A percentile compares a stretch with the other conserved stretches of the same genome.
Conservation (phyloP, 2,329 filamentous ascomycete genomes). For the Trichophyton benhamiae region DNA sequence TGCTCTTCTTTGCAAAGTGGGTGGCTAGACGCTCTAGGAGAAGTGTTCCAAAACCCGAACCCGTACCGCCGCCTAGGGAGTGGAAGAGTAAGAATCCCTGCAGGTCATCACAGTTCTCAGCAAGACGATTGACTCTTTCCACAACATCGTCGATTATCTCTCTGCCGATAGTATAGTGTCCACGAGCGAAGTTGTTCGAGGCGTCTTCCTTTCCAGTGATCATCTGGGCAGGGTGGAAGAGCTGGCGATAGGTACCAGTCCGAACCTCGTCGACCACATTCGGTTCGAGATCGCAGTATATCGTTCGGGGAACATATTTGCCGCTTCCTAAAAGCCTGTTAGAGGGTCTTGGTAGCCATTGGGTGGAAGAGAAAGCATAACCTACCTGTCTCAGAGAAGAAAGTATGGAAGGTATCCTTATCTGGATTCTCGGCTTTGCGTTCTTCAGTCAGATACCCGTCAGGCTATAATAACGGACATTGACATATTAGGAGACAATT, state of each 20-base stretch:
- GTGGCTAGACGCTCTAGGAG: slow-evolving; percentile 51
- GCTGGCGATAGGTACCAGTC: slow-evolving; percentile 86
- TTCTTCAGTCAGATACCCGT: slow-evolving; percentile 97
- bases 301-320: slow-evolving; percentile 97
- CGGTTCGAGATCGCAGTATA: slow-evolving; percentile 99
- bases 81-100: slow-evolving; percentile 83
- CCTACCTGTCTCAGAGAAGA: slow-evolving; percentile 99
- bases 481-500: background rate
- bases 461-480: slow-evolving; percentile 49
- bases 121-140: slow-evolving; percentile 94
- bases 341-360: slow-evolving; percentile 13
- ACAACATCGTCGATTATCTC: slow-evolving; percentile 97
- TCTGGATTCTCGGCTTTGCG: slow-evolving; percentile 74
- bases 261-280: slow-evolving; percentile 99
- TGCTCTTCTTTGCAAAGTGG: slow-evolving; percentile 57
- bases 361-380: slow-evolving; percentile 16
- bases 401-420: slow-evolving; percentile 98
- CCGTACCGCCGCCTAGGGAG: slow-evolving; percentile 56
- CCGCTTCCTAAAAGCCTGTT: slow-evolving; percentile 58
- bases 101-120: slow-evolving; percentile 94
- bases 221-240: slow-evolving; percentile 99
- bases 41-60: slow-evolving; percentile 54
- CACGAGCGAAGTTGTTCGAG: slow-evolving; percentile 99
- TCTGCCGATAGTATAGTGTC: slow-evolving; percentile 99
- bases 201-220: slow-evolving; percentile 99